Evolutionary conservation across 345 rosid species (phyloP).

Genomic region (Syzygium grande): DNA sequence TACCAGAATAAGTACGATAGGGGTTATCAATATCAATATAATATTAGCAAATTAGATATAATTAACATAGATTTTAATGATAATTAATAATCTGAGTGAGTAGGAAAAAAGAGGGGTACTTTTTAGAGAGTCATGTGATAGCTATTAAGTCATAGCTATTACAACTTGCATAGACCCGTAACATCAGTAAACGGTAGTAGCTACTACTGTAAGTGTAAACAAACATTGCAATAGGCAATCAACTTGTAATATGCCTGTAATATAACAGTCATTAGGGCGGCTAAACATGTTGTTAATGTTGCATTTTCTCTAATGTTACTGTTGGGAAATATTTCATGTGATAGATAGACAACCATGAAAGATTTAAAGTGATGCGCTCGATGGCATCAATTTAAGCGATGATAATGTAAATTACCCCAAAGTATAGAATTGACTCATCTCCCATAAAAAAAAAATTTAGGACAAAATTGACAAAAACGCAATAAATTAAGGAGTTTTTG

Average conservation of each 20-base stretch:
- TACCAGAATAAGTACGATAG: background rate
- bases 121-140: background rate
- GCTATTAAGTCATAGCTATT: too few relatives aligned
- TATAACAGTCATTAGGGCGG: background rate
- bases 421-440: background rate
- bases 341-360: background rate
- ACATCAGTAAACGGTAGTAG: background rate
- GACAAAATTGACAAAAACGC: too few relatives aligned
- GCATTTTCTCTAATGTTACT: background rate
- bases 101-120: too few relatives aligned
- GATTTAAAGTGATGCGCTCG: background rate
- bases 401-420: constrained; percentile 6
- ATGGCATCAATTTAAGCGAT: background rate
- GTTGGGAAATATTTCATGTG: background rate
- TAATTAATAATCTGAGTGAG: background rate
- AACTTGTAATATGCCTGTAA: background rate
- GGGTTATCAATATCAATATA: background rate
- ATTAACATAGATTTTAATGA: too few relatives aligned
- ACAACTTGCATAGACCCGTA: background rate
- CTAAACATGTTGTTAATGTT: background rate
- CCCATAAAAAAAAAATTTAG: background rate
- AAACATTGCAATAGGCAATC: too few relatives aligned
- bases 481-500: too few relatives aligned
- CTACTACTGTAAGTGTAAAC: background rate
- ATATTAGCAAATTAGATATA: background rate